Percentiles rank a stretch among this genome's conserved stretches.
phyloP scores from a whole-genome alignment of 768 basidiomycete genomes.

The Pulveroboletus sp. region DNA sequence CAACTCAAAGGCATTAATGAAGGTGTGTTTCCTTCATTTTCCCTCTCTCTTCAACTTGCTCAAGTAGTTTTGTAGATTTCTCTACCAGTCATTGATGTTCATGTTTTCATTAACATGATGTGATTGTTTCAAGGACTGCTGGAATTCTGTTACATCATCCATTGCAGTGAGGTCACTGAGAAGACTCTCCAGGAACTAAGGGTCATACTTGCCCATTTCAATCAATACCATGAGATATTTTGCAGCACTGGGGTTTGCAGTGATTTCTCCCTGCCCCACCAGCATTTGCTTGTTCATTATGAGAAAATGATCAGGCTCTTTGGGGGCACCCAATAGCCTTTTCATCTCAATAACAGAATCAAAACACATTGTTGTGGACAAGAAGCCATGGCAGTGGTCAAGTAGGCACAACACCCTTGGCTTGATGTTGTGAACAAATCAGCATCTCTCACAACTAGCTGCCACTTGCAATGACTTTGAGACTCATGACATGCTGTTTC shows the following conservation, averaged over 20 bases:
- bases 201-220: neutral
- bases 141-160: neutral
- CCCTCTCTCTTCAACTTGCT: neutral
- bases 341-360: slow-evolving; percentile 36
- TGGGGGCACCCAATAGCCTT: slow-evolving; percentile 33
- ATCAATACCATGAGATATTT: neutral
- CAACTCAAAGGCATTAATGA: neutral
- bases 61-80: neutral
- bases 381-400: slow-evolving; percentile 32
- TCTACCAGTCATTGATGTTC: neutral
- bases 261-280: neutral
- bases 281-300: slow-evolving; percentile 12
- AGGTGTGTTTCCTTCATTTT: neutral
- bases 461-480: neutral
- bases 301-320: slow-evolving; percentile 18
- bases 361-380: slow-evolving; percentile 35
- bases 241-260: neutral
- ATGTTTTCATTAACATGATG: neutral
- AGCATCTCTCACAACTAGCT: neutral
- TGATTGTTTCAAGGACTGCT: neutral
- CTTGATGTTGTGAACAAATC: slow-evolving; percentile 13
- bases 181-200: neutral
- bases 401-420: slow-evolving; percentile 20
- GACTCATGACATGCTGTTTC: neutral
- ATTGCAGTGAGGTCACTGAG: neutral